phyloP scores from a whole-genome alignment of 1,139 yeast genomes.

The Candida glucosophila region DNA sequence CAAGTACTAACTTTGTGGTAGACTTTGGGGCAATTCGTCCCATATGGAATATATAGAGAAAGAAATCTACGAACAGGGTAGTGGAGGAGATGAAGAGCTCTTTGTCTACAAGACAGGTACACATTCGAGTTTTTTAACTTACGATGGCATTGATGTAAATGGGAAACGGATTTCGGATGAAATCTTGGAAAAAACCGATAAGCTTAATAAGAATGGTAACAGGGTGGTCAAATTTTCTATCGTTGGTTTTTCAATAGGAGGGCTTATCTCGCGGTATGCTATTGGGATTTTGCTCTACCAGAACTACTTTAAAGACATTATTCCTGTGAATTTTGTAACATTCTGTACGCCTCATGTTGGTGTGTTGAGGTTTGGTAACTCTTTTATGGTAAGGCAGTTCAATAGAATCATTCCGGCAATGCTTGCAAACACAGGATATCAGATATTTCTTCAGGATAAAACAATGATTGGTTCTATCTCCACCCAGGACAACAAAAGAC shows the following conservation, averaged over 20 bases:
- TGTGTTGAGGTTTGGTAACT: slow-evolving; percentile 52
- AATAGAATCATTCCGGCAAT: slow-evolving; percentile 54
- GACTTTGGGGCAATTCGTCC: slow-evolving; percentile 67
- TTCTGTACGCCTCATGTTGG: slow-evolving; percentile 85
- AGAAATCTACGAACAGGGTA: slow-evolving; percentile 21
- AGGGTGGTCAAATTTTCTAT: slow-evolving; percentile 52
- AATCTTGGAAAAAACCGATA: slow-evolving; percentile 38
- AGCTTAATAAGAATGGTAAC: slow-evolving; percentile 13
- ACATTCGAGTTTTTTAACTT: slow-evolving; percentile 62
- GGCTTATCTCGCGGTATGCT: slow-evolving; percentile 69
- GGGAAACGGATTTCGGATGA: slow-evolving; percentile 72
- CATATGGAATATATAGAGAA: slow-evolving; percentile 55
- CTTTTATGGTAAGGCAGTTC: slow-evolving; percentile 37
- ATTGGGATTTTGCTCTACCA: slow-evolving; percentile 56
- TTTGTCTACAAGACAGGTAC: slow-evolving; percentile 51
- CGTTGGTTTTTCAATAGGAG: slow-evolving; percentile 80
- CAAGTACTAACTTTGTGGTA: slow-evolving; percentile 10
- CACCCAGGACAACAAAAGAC: slow-evolving; percentile 6
- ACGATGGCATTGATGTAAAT: slow-evolving; percentile 82
- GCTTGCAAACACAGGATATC: slow-evolving; percentile 64
- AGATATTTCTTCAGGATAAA: slow-evolving; percentile 56
- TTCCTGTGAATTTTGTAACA: slow-evolving; percentile 58
- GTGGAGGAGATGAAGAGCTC: slow-evolving; percentile 19
- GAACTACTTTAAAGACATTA: slow-evolving; percentile 40
- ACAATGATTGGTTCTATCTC: slow-evolving; percentile 8